Conservation (phyloP, 305 asterid species). For the Plantago rigida region DNA sequence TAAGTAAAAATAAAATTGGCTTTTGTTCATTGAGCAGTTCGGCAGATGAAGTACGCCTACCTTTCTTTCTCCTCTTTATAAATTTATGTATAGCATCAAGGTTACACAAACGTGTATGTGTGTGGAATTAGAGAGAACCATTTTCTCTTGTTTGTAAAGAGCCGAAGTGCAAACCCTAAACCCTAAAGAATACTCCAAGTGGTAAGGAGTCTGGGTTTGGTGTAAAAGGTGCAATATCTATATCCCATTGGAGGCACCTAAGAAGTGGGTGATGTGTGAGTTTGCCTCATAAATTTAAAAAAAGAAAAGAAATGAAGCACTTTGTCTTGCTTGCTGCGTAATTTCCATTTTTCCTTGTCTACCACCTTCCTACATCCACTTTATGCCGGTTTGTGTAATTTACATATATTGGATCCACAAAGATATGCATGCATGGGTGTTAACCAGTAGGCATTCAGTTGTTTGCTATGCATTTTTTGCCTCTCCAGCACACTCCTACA, state of each 20-base stretch:
- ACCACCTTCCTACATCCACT: slow-evolving; percentile 2
- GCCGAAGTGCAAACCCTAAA: not conserved
- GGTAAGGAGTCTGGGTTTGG: not conserved
- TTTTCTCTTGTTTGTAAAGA: not conserved
- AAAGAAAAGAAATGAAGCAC: not conserved
- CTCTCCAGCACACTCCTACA: no score
- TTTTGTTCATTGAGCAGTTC: slow-evolving; percentile 57
- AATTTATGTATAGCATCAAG: not conserved
- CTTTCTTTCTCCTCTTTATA: slow-evolving; percentile 16
- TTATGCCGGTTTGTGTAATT: not conserved
- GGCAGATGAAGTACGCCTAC: slow-evolving; percentile 50
- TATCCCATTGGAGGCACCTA: no score
- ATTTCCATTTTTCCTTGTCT: not conserved
- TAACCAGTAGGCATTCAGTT: not conserved
- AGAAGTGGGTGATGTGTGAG: no score
- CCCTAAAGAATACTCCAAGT: not conserved
- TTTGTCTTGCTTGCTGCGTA: not conserved
- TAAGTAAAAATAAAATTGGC: slow-evolving; percentile 72
- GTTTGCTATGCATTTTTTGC: not conserved
- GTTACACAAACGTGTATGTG: not conserved
- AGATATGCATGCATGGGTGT: not conserved
- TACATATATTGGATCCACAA: not conserved
- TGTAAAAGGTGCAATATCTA: no score
- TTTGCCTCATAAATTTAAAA: no score
- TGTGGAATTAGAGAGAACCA: not conserved